Evolutionary conservation across 257 asterid species (phyloP).

Genomic region (Salvia splendens): DNA sequence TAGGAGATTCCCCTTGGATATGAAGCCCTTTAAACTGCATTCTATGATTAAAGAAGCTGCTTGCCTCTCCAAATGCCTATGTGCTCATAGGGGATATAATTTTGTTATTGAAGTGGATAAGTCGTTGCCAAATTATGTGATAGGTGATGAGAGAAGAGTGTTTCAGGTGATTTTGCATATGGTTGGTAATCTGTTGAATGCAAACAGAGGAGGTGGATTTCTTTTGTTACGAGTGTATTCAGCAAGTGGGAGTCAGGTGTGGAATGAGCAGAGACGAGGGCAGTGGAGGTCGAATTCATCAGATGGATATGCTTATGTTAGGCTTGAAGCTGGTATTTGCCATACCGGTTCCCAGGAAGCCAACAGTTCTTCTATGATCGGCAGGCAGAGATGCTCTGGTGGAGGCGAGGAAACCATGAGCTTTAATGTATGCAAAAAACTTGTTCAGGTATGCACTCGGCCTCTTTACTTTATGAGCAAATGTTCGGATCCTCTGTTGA

Average conservation of each 20-base stretch:
- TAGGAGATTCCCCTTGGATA: slow-evolving; percentile 64
- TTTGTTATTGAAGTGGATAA: slow-evolving; percentile 70
- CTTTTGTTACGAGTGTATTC: slow-evolving; percentile 53
- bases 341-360: slow-evolving; percentile 37
- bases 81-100: slow-evolving; percentile 55
- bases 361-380: slow-evolving; percentile 24
- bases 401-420: slow-evolving; percentile 71
- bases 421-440: slow-evolving; percentile 73
- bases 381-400: slow-evolving; percentile 38
- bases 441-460: slow-evolving; percentile 66
- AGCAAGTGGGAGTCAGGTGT: slow-evolving; percentile 51
- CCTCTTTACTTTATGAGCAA: too few species aligned
- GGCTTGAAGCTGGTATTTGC: slow-evolving; percentile 58
- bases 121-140: slow-evolving; percentile 62
- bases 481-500: not conserved
- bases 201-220: slow-evolving; percentile 53
- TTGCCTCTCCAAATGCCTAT: slow-evolving; percentile 77
- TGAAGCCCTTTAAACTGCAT: slow-evolving; percentile 64
- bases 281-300: slow-evolving; percentile 61
- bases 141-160: slow-evolving; percentile 84
- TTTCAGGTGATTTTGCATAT: slow-evolving; percentile 86
- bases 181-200: slow-evolving; percentile 73
- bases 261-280: slow-evolving; percentile 63
- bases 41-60: slow-evolving; percentile 74
- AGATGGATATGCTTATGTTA: slow-evolving; percentile 55